Conservation (phyloP, 257 asterid species). For the Haberlea rhodopensis region DNA sequence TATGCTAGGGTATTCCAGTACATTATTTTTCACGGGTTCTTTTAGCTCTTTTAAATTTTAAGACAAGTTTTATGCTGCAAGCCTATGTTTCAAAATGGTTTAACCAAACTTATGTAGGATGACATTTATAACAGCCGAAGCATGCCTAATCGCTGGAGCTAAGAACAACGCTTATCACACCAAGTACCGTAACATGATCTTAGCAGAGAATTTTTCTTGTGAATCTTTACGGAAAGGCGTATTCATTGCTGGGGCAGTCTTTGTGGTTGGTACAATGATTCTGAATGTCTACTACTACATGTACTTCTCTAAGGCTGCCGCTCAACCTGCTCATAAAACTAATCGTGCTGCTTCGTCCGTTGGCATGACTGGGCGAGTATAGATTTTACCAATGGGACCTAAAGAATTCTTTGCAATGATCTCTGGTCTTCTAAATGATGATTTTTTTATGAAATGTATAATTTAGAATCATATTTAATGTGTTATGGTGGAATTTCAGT, state of each 20-base stretch:
- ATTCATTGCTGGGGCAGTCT: constrained; percentile 92
- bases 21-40: neutral
- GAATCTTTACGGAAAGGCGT: constrained; percentile 77
- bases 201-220: constrained; percentile 64
- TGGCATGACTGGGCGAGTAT: constrained; percentile 60
- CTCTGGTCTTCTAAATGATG: neutral
- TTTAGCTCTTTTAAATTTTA: neutral
- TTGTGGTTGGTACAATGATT: constrained; percentile 71
- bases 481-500: neutral
- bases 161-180: constrained; percentile 73
- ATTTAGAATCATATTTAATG: neutral
- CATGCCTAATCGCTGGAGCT: constrained; percentile 35
- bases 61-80: neutral
- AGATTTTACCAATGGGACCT: constrained; percentile 12
- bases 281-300: constrained; percentile 51
- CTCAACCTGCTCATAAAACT: constrained; percentile 51
- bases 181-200: constrained; percentile 54
- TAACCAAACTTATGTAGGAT: constrained; percentile 42
- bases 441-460: neutral
- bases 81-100: neutral
- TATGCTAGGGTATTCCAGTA: neutral
- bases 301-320: constrained; percentile 64
- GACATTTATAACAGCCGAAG: constrained; percentile 74
- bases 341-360: constrained; percentile 45
- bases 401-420: neutral